Evolutionary conservation across 228 moss, liverwort and hornwort species (phyloP).

Genomic region (Sphagnum fallax): DNA sequence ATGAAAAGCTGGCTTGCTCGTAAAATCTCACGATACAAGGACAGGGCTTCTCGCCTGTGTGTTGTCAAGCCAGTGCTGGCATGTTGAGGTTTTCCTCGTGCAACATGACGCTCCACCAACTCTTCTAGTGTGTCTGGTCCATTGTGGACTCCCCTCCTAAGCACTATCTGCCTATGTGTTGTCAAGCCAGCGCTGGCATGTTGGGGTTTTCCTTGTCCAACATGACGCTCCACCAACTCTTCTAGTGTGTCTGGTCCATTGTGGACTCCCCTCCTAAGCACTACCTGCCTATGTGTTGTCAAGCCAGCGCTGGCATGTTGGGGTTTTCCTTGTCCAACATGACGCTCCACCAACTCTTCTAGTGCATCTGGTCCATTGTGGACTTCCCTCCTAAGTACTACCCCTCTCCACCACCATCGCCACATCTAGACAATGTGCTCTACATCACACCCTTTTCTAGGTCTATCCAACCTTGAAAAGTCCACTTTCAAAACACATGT

Average conservation of each 20-base stretch:
- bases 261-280: conserved; percentile 27
- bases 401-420: conserved; percentile 5
- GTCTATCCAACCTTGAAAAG: no score
- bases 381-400: conserved; percentile 16
- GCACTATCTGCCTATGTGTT: conserved; percentile 4
- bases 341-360: conserved; percentile 55
- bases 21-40: conserved; percentile 69
- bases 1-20: conserved; percentile 59
- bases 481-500: no score
- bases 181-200: no score
- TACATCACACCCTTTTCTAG: no score
- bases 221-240: conserved; percentile 53
- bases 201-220: background rate
- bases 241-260: conserved; percentile 51
- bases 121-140: conserved; percentile 56
- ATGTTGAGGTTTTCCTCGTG: conserved; percentile 10
- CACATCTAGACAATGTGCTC: no score
- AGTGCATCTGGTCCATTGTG: conserved; percentile 51
- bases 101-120: conserved; percentile 50
- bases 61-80: conserved; percentile 55
- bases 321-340: conserved; percentile 7
- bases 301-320: no score
- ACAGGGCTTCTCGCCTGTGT: conserved; percentile 65
- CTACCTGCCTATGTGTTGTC: conserved; percentile 4
- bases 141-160: conserved; percentile 32